Conservation (phyloP, 2,329 filamentous ascomycete species). For the Corinectria fuckeliana region DNA sequence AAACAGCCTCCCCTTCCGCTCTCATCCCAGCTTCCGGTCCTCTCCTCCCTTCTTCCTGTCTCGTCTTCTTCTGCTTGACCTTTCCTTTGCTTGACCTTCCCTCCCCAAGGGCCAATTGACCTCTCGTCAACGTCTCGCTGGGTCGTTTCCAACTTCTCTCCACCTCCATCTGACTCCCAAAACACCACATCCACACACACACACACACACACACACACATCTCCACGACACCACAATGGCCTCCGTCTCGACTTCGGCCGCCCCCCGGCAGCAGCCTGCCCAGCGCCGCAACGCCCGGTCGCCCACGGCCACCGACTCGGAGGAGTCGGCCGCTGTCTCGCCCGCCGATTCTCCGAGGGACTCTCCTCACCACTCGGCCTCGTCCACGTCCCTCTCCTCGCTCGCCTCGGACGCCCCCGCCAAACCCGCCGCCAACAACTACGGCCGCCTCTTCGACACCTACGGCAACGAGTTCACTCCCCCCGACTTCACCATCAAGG, state of each 20-base stretch:
- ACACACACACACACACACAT: conserved; percentile 11
- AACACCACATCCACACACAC: neutral
- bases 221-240: conserved; percentile 49
- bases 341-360: conserved; percentile 67
- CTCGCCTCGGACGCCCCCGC: conserved; percentile 69
- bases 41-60: conserved; percentile 6
- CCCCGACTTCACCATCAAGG: conserved; percentile 96
- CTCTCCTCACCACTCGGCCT: conserved; percentile 70
- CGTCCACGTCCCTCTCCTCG: conserved; percentile 91
- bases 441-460: conserved; percentile 80
- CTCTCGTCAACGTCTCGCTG: conserved; percentile 8
- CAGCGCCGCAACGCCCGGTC: conserved; percentile 57
- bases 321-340: conserved; percentile 63
- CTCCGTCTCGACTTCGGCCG: conserved; percentile 50
- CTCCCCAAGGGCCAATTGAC: conserved; percentile 29
- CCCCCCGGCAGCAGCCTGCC: conserved; percentile 50
- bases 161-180: too few relatives aligned
- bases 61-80: conserved; percentile 13
- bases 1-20: conserved; percentile 6
- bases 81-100: conserved; percentile 4
- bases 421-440: conserved; percentile 44
- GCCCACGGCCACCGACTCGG: conserved; percentile 56
- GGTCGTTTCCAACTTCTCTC: too few relatives aligned
- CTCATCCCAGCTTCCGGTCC: neutral
- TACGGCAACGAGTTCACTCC: conserved; percentile 95